These are phyloP conservation scores for Citrus medica DNA, from an alignment of 345 rosid species.

Conservation along the genomic window DNA sequence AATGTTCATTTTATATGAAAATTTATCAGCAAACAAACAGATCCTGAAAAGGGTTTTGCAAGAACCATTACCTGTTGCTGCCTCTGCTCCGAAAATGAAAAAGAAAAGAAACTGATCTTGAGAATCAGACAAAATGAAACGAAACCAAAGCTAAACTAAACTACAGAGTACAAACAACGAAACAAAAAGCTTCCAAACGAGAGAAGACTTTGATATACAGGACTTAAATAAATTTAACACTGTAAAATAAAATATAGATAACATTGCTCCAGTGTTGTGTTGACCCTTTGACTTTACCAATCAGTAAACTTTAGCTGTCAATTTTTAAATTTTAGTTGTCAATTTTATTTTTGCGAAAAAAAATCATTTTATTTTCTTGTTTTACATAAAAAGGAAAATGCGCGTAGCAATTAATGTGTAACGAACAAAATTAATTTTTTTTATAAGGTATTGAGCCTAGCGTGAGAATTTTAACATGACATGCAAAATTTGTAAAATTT, in stretches of 20 bases:
- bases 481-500: no score
- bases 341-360: not conserved
- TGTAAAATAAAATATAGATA: not conserved
- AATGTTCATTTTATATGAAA: not conserved
- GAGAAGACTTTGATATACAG: not conserved
- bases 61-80: constrained; percentile 13
- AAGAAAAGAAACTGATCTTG: not conserved
- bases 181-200: not conserved
- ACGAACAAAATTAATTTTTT: no score
- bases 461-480: no score
- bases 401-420: not conserved
- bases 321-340: not conserved
- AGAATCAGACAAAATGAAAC: not conserved
- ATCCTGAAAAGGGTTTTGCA: not conserved
- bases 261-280: not conserved
- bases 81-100: not conserved
- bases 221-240: not conserved
- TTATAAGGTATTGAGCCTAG: no score
- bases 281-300: not conserved
- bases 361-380: not conserved
- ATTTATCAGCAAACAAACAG: constrained; percentile 8
- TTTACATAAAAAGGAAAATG: not conserved
- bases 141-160: not conserved
- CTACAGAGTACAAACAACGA: not conserved
- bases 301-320: not conserved